Percentiles rank a stretch among this genome's conserved stretches.
phyloP scores from a whole-genome alignment of 495 filamentous ascomycete genomes.

The Aspergillus wentii region DNA sequence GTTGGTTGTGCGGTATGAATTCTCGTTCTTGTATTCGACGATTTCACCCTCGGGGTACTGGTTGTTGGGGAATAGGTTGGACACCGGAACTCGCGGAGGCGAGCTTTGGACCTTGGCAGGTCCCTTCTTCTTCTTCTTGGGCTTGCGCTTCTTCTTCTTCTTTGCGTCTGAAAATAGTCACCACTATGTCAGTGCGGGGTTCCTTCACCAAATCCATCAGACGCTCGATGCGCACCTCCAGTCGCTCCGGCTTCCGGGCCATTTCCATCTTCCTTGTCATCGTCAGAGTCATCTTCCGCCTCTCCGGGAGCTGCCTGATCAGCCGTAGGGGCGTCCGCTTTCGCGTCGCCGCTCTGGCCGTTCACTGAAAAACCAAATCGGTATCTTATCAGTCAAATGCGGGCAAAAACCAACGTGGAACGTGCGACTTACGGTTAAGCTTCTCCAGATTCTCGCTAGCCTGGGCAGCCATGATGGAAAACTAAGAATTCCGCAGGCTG shows the following conservation, averaged over 20 bases:
- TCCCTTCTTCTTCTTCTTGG: conserved; percentile 68
- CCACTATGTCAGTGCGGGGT: conserved; percentile 4
- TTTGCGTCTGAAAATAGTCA: conserved; percentile 54
- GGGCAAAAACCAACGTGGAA: background rate
- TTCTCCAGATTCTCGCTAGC: conserved; percentile 46
- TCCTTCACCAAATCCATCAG: no score
- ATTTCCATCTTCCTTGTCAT: conserved; percentile 50
- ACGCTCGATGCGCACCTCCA: conserved; percentile 44
- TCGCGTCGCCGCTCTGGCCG: conserved; percentile 44
- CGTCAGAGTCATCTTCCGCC: conserved; percentile 64
- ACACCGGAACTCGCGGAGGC: conserved; percentile 71
- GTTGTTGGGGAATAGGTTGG: conserved; percentile 69
- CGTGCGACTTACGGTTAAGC: conserved; percentile 38
- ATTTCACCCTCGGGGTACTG: conserved; percentile 78
- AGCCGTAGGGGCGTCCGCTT: conserved; percentile 34
- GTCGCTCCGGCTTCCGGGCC: conserved; percentile 32
- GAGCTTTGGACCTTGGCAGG: conserved; percentile 66
- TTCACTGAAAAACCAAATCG: conserved; percentile 28
- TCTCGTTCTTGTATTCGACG: conserved; percentile 71
- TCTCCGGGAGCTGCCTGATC: conserved; percentile 34
- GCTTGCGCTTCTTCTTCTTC: conserved; percentile 79
- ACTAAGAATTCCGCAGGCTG: conserved; percentile 5
- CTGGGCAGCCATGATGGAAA: conserved; percentile 49
- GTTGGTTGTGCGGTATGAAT: conserved; percentile 73
- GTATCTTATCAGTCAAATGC: conserved; percentile 17